Percentiles rank a stretch among this genome's conserved stretches.
Conservation (phyloP, 768 basidiomycete species). For the Pisolithus marmoratus region DNA sequence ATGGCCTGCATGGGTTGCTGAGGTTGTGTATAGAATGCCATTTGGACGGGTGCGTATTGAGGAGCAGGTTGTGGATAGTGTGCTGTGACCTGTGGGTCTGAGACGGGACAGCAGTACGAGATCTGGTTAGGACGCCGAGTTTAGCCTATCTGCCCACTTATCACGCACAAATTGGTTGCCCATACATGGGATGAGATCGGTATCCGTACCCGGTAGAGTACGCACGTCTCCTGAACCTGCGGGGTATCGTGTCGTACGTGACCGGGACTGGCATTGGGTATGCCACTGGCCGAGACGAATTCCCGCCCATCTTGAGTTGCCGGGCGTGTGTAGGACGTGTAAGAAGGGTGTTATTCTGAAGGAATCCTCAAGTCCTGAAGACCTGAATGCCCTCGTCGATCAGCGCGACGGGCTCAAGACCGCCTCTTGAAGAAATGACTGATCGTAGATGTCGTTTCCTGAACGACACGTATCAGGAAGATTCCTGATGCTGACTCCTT, state of each 20-base stretch:
- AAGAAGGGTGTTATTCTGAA: background rate
- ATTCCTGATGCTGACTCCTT: too few species aligned
- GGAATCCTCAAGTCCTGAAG: background rate
- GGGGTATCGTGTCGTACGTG: background rate
- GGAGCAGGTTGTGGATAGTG: conserved; percentile 13
- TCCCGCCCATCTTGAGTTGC: conserved; percentile 19
- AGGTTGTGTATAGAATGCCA: conserved; percentile 16
- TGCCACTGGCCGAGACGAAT: conserved; percentile 14
- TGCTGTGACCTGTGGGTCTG: conserved; percentile 21
- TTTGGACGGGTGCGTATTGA: conserved; percentile 25
- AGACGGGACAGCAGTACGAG: background rate
- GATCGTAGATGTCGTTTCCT: too few species aligned
- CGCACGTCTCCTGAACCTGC: conserved; percentile 10
- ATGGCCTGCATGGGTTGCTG: conserved; percentile 21
- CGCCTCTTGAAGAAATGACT: too few species aligned
- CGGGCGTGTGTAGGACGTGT: background rate
- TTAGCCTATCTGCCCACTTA: background rate
- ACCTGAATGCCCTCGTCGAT: background rate
- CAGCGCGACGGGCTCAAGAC: too few species aligned
- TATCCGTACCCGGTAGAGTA: conserved; percentile 12
- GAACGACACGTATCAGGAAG: background rate
- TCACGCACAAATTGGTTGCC: conserved; percentile 21
- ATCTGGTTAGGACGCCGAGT: conserved; percentile 10
- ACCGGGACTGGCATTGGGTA: conserved; percentile 14
- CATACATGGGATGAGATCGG: conserved; percentile 6